These are phyloP conservation scores for Pulveroboletus frians DNA, from an alignment of 768 basidiomycete genomes.

Conservation along the genomic window DNA sequence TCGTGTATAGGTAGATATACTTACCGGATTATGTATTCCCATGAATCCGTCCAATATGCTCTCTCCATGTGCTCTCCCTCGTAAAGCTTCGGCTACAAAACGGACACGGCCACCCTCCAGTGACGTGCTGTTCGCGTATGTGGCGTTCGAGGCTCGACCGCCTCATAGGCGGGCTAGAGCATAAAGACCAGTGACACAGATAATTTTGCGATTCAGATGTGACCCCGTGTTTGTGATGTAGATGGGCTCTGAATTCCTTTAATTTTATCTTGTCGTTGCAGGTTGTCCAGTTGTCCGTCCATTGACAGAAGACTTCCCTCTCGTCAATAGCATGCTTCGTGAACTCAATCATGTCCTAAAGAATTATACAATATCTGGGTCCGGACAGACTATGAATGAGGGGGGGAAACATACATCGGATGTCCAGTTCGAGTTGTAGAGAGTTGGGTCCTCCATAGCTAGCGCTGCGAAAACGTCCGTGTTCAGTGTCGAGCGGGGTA, in stretches of 20 bases:
- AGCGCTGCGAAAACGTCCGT: neutral
- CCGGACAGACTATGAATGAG: neutral
- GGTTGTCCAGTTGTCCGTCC: neutral
- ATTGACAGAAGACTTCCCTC: neutral
- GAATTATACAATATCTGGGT: neutral
- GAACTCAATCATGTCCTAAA: constrained; percentile 1
- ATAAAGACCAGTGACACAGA: constrained; percentile 8
- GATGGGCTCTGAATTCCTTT: constrained; percentile 3
- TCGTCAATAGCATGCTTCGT: constrained; percentile 2
- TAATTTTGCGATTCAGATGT: neutral
- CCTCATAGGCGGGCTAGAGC: neutral
- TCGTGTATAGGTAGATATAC: neutral
- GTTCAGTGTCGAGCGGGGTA: neutral
- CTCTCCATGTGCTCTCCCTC: neutral
- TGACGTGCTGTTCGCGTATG: constrained; percentile 7
- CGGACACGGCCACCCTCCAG: constrained; percentile 11
- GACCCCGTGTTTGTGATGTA: constrained; percentile 2
- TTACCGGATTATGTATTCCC: neutral
- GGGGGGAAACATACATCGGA: neutral
- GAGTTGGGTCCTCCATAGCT: neutral
- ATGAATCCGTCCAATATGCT: neutral
- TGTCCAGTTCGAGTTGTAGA: neutral
- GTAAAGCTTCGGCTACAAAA: neutral
- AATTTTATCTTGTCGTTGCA: neutral
- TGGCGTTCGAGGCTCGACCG: constrained; percentile 10